These are phyloP conservation scores for Linderniella brevidens DNA, from an alignment of 257 asterid species.

Conservation along the genomic window DNA sequence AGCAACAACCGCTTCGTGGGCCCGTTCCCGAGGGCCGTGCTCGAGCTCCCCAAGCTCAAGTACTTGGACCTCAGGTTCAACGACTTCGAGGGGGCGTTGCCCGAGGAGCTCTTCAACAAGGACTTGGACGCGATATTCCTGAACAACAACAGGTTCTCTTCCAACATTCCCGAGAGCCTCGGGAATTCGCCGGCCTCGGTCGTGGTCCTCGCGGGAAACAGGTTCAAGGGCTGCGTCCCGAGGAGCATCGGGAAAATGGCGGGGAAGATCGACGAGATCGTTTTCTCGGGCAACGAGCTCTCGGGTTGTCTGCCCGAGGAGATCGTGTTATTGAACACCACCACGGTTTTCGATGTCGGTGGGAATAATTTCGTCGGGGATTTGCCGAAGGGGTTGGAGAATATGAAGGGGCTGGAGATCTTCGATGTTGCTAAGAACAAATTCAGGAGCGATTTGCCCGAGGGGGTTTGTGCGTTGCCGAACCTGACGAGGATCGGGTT, in stretches of 20 bases:
- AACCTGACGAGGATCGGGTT: conserved; percentile 25
- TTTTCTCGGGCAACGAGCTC: conserved; percentile 22
- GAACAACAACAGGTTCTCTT: conserved; percentile 42
- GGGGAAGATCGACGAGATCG: conserved; percentile 37
- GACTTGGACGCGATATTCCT: conserved; percentile 48
- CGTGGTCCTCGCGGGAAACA: conserved; percentile 41
- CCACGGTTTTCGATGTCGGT: conserved; percentile 39
- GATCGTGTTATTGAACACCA: conserved; percentile 23
- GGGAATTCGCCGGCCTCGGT: conserved; percentile 62
- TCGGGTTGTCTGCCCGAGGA: conserved; percentile 78
- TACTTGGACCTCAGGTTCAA: conserved; percentile 62
- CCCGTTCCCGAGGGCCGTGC: conserved; percentile 34
- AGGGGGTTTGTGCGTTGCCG: conserved; percentile 35
- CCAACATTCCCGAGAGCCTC: conserved; percentile 40
- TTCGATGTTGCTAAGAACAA: conserved; percentile 23
- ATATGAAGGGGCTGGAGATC: conserved; percentile 26
- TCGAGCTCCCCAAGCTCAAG: conserved; percentile 32
- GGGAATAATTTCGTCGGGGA: conserved; percentile 38
- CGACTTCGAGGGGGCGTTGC: conserved; percentile 65
- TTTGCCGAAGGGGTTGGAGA: conserved; percentile 33
- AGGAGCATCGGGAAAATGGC: conserved; percentile 55
- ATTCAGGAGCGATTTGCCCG: conserved; percentile 45
- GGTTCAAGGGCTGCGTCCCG: conserved; percentile 53
- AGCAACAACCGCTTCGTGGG: conserved; percentile 85
- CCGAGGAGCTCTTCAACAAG: conserved; percentile 27